phyloP scores from a whole-genome alignment of 768 basidiomycete genomes.

The Lyophyllum shimeji region DNA sequence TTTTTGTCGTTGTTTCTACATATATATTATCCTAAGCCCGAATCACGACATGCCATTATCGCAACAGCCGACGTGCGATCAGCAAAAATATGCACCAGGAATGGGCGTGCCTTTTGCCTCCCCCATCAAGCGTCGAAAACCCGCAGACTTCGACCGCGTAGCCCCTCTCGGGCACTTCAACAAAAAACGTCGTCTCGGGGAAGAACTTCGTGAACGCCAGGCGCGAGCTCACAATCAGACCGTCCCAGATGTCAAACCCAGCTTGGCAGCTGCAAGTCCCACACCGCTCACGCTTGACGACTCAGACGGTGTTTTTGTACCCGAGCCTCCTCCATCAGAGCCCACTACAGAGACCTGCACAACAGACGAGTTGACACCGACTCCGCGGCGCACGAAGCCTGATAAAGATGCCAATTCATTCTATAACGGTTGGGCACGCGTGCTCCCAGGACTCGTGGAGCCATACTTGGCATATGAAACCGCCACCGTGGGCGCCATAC shows the following conservation, averaged over 20 bases:
- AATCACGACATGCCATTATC: neutral
- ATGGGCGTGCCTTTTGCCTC: constrained; percentile 21
- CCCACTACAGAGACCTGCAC: neutral
- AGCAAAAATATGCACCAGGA: constrained; percentile 11
- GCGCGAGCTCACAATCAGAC: neutral
- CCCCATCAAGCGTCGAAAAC: constrained; percentile 16
- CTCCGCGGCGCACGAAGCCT: neutral
- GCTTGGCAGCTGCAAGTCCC: neutral
- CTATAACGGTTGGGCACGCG: neutral
- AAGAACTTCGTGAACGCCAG: neutral
- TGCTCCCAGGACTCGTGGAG: constrained; percentile 1
- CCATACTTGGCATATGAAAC: constrained; percentile 3
- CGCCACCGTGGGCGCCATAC: neutral
- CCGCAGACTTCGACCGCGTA: constrained; percentile 8
- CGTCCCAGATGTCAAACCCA: neutral
- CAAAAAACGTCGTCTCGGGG: neutral
- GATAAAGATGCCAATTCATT: neutral
- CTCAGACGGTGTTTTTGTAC: neutral
- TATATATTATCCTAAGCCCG: neutral
- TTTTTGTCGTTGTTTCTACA: neutral
- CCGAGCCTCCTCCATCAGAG: neutral
- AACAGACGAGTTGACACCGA: neutral
- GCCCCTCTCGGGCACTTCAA: constrained; percentile 2
- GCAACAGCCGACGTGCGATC: neutral
- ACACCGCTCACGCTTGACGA: neutral